A percentile compares a stretch with the other conserved stretches of the same genome.
Evolutionary conservation across 192 early-diverging fungal genomes (phyloP).

Genomic region (Spizellomyces punctatus): DNA sequence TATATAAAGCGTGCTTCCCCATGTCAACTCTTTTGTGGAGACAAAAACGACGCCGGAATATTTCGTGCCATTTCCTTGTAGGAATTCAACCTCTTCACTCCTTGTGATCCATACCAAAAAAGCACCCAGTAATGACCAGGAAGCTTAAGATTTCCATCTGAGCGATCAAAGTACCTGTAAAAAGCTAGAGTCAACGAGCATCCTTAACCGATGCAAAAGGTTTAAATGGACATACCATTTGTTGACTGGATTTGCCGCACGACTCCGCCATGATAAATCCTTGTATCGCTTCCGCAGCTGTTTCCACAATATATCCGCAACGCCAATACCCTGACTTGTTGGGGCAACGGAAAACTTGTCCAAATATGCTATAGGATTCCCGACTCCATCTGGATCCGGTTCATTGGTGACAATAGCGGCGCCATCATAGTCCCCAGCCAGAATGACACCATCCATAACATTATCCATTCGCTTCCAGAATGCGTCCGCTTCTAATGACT

Average conservation of each 20-base stretch:
- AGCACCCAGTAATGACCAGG: slow-evolving; percentile 77
- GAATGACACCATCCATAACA: slow-evolving; percentile 62
- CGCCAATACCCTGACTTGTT: slow-evolving; percentile 84
- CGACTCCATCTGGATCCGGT: slow-evolving; percentile 18
- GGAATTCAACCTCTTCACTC: slow-evolving; percentile 39
- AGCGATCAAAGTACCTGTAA: slow-evolving; percentile 85
- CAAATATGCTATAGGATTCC: slow-evolving; percentile 59
- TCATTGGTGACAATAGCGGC: slow-evolving; percentile 85
- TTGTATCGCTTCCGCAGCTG: slow-evolving; percentile 70
- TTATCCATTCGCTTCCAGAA: slow-evolving; percentile 64
- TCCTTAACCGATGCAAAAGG: not conserved
- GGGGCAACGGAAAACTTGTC: slow-evolving; percentile 94
- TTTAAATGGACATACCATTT: slow-evolving; percentile 69
- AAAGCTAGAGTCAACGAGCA: not conserved
- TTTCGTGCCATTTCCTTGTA: slow-evolving; percentile 53
- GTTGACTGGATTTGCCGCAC: slow-evolving; percentile 86
- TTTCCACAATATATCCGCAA: slow-evolving; percentile 95
- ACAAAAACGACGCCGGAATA: slow-evolving; percentile 61
- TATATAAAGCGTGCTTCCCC: not conserved
- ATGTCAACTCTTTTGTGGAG: not conserved
- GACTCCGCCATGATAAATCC: slow-evolving; percentile 80
- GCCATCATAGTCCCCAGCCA: slow-evolving; percentile 92
- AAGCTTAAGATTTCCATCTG: slow-evolving; percentile 72
- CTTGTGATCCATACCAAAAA: slow-evolving; percentile 76
- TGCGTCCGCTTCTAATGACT: slow-evolving; percentile 51